These are phyloP conservation scores for Aspergillus novofumigatus DNA, from an alignment of 2,329 filamentous ascomycete genomes.

Conservation along the genomic window DNA sequence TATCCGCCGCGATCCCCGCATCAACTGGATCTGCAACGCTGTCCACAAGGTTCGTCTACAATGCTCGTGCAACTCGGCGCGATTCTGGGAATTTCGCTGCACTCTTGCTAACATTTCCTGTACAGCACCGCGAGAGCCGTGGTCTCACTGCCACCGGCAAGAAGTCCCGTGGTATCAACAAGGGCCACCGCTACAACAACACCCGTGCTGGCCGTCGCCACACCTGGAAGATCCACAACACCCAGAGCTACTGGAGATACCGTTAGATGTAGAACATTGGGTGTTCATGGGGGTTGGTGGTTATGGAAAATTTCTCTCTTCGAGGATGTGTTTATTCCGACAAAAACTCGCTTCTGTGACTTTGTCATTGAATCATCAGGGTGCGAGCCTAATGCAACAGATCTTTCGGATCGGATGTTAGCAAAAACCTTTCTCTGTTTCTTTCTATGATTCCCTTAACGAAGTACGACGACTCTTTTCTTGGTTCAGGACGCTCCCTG, in stretches of 20 bases:
- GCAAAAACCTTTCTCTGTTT: constrained; percentile 34
- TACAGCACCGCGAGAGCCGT: constrained; percentile 87
- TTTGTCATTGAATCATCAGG: constrained; percentile 22
- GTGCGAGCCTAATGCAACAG: constrained; percentile 35
- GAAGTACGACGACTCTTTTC: constrained; percentile 34
- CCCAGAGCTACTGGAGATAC: constrained; percentile 97
- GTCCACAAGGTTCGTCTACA: constrained; percentile 73
- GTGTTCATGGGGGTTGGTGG: constrained; percentile 26
- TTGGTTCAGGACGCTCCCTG: constrained; percentile 18
- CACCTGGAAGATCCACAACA: constrained; percentile 99
- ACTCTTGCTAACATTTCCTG: constrained; percentile 19
- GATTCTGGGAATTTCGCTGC: not conserved
- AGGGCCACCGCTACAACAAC: constrained; percentile 99
- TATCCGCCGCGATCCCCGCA: constrained; percentile 96
- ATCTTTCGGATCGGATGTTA: constrained; percentile 35
- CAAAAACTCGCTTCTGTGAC: constrained; percentile 27
- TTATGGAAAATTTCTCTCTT: constrained; percentile 26
- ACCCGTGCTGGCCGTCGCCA: constrained; percentile 94
- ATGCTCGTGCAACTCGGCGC: not conserved
- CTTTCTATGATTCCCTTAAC: constrained; percentile 30
- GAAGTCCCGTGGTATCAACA: constrained; percentile 99
- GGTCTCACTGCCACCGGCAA: constrained; percentile 98
- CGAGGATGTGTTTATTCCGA: constrained; percentile 34
- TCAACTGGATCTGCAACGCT: constrained; percentile 99
- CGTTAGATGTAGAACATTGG: constrained; percentile 52